Conservation (phyloP, 1,139 yeast species). For the Wickerhamomyces sp. region DNA sequence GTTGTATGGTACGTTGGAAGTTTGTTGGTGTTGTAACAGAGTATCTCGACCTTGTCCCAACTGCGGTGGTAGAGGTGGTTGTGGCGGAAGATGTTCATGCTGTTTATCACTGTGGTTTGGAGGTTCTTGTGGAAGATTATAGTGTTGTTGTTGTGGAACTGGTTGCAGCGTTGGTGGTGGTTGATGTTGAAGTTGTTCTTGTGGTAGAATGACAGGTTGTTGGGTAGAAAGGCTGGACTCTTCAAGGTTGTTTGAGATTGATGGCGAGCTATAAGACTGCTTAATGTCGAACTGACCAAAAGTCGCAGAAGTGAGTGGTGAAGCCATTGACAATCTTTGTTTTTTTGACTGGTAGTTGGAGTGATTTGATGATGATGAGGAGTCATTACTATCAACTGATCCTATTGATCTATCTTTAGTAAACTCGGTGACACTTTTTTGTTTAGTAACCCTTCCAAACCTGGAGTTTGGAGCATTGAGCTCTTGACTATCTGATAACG, state of each 20-base stretch:
- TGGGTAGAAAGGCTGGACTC: too few relatives aligned
- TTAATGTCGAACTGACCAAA: constrained; percentile 4
- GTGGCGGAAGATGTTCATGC: not conserved
- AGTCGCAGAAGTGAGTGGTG: constrained; percentile 1
- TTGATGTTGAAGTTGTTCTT: not conserved
- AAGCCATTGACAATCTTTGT: constrained; percentile 1
- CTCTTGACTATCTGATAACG: constrained; percentile 9
- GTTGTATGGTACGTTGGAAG: not conserved
- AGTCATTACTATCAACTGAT: not conserved
- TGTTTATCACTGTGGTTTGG: too few relatives aligned
- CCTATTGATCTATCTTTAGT: constrained; percentile 1
- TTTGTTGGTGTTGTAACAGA: not conserved
- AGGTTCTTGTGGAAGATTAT: not conserved
- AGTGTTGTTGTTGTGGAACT: constrained; percentile 1
- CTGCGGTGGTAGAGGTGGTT: not conserved
- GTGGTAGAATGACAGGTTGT: not conserved
- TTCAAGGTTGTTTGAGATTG: too few relatives aligned
- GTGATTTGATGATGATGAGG: not conserved
- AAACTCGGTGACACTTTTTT: not conserved
- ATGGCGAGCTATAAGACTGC: constrained; percentile 1
- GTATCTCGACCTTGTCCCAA: too few relatives aligned
- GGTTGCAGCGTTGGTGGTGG: constrained; percentile 4
- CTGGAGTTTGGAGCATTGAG: constrained; percentile 9
- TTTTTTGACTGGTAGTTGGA: constrained; percentile 1
- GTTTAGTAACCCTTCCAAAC: constrained; percentile 9